Percentiles rank a stretch among this genome's conserved stretches.
Evolutionary conservation across 768 basidiomycete species (phyloP).

Genomic region (Panaeolus cyanescens): DNA sequence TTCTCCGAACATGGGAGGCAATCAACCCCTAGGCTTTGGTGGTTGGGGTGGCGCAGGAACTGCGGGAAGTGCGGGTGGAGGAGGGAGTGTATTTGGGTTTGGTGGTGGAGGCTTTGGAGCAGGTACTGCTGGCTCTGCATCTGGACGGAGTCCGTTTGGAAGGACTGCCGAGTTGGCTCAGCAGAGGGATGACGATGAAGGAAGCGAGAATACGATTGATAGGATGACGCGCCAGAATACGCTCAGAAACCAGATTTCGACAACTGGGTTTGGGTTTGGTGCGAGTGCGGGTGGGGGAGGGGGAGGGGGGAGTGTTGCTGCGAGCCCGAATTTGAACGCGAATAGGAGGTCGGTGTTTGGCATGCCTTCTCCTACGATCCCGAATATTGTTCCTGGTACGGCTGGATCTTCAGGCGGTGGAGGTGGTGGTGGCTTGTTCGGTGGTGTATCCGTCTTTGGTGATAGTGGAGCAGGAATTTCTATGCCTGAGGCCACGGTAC

Average conservation of each 20-base stretch:
- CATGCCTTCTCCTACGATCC: neutral
- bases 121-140: neutral
- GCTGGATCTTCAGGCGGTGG: neutral
- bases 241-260: neutral
- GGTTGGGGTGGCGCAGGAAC: neutral
- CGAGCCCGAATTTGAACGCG: neutral
- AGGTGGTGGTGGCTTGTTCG: neutral
- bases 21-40: neutral
- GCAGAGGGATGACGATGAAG: neutral
- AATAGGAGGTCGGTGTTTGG: neutral
- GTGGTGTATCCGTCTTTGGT: neutral
- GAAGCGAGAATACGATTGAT: neutral
- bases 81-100: too few relatives aligned
- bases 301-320: neutral
- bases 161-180: neutral
- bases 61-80: neutral
- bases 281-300: neutral
- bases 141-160: neutral
- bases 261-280: neutral
- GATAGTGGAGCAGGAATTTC: neutral
- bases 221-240: constrained; percentile 3
- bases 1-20: neutral
- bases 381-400: neutral
- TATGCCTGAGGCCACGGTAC: neutral
- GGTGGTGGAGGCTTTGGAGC: neutral